Evolutionary conservation across 2,329 filamentous ascomycete species (phyloP), one percentile per base, ranked within the genome.

Genomic region (Cytospora paraplurivora): DNA sequence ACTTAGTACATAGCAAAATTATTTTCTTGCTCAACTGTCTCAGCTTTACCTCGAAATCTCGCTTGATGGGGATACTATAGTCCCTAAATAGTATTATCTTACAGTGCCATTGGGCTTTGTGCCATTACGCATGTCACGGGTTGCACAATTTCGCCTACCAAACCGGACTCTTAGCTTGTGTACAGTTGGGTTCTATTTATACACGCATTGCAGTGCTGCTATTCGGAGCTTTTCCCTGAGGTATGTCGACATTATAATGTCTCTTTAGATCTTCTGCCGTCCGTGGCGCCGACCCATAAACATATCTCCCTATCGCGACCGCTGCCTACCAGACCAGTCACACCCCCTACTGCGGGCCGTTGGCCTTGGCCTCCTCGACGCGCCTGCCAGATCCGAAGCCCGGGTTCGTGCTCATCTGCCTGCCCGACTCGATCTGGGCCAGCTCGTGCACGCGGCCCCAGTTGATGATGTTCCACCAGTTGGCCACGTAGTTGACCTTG

Each of bases 401-500:
- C 12, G 59, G 63, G 11, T 50, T 49, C 2, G 50, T 19, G 34
- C 7, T 61, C 64, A 66, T 63, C 59, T n/a, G 7, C 21, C 41
- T 19, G 13, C 19, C 32, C 2, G 32, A 27, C 32, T 41, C 49
- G 56, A 78, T 50, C 70, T 72, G 62, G 66, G 79, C 72, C 71
- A 75, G 63, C 65, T 78, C 73, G 38, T 81, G 79, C 56, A 97
- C 93, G 66, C 84, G 81, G 56, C 88, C 79, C 95, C 95, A 99
- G 77, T 99, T 87, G 69, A 99, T 88, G 59, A 81, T 81, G 57
- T 91, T 78, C 95, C 95, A 99, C 94, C 94, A 98, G 50, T 83
- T 82, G 73, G 90, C 84, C 59, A 93, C 81, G 75, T 86, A 99
- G 59, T 80, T 77, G 59, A 82, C 80, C 86, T 97, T 99, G 56